Base-by-base conservation (phyloP, 202 grass and related monocot genomes). In the Cymbopogon flexuosus region DNA sequence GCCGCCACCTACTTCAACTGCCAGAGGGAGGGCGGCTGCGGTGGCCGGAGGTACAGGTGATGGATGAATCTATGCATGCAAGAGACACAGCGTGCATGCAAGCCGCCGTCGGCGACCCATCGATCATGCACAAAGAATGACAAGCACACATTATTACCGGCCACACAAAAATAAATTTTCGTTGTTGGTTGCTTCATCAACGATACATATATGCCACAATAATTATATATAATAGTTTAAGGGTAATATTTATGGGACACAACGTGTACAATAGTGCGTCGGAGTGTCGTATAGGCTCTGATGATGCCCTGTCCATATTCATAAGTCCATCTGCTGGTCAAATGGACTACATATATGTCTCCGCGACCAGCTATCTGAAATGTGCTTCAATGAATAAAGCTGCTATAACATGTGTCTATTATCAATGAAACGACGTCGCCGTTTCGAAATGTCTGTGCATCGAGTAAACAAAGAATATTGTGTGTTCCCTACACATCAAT, bases 1-100 rank as follows among this genome's bases (percentile, higher is more conserved):
- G 87, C 90, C n/a, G 90, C 47, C 13, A 40, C 73, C 34, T 88
- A 86, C 79, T 91, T 91, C 70, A 91, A 91, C 65, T 91, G 90
- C 86, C 90, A 91, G 70, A 88, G 83, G 68, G 90, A 91, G 79
- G 84, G 76, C 40, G 79, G 86, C 62, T 84, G 86, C 21, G 90
- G 90, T 39, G 90, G 90, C 71, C 83, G 90, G 72, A 90, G 90
- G 83, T 91, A 84, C 76, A 54, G 39, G 2, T 79, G 79, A 82
- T 39, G 0, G 12, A 9, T 3, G 5, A 3, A 63, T 2, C 27
- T 27, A 27, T 27, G 27, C 27, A 27, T 27, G 27, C 14, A 63
- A n/a, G 7, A 21, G 2, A 56, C 5, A 54, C 14, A 51, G 15
- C 15, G 9, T 56, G 3, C 51, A 51, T 6, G 45, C 3, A 5